Conservation (phyloP, 805 yeast species). For the Saccharomycopsis fodiens region DNA sequence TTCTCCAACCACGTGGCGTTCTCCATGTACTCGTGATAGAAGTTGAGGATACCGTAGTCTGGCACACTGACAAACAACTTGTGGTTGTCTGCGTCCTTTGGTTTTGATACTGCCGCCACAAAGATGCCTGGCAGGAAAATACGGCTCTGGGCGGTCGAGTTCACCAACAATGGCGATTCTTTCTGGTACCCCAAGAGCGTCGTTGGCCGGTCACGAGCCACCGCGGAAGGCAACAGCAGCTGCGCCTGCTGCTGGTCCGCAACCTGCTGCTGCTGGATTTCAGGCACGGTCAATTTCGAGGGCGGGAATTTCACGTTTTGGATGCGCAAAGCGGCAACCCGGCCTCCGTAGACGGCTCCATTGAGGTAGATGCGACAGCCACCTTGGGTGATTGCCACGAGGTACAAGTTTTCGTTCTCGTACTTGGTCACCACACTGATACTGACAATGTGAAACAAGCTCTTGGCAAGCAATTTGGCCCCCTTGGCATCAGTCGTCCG, state of each 20-base stretch:
- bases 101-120: slow-evolving; percentile 48
- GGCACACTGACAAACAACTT: slow-evolving; percentile 69
- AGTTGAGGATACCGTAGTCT: slow-evolving; percentile 78
- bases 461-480: slow-evolving; percentile 50
- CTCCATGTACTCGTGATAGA: slow-evolving; percentile 63
- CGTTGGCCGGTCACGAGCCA: slow-evolving; percentile 1
- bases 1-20: slow-evolving; percentile 70
- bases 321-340: slow-evolving; percentile 34
- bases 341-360: slow-evolving; percentile 31
- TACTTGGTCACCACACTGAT: slow-evolving; percentile 51
- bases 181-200: slow-evolving; percentile 41
- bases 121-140: slow-evolving; percentile 84
- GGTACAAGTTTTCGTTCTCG: slow-evolving; percentile 62
- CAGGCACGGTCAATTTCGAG: slow-evolving; percentile 37
- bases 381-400: slow-evolving; percentile 71
- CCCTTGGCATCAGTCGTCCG: slow-evolving; percentile 39
- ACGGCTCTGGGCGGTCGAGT: slow-evolving; percentile 48
- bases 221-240: slow-evolving; percentile 29
- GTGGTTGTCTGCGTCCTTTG: slow-evolving; percentile 25
- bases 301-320: slow-evolving; percentile 62
- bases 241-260: slow-evolving; percentile 32
- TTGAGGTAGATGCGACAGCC: slow-evolving; percentile 71
- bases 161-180: slow-evolving; percentile 46
- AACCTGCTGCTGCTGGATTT: slow-evolving; percentile 25
- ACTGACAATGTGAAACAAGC: slow-evolving; percentile 48